Conservation (phyloP, 129 eudicot species). For the Arctium lappa region DNA sequence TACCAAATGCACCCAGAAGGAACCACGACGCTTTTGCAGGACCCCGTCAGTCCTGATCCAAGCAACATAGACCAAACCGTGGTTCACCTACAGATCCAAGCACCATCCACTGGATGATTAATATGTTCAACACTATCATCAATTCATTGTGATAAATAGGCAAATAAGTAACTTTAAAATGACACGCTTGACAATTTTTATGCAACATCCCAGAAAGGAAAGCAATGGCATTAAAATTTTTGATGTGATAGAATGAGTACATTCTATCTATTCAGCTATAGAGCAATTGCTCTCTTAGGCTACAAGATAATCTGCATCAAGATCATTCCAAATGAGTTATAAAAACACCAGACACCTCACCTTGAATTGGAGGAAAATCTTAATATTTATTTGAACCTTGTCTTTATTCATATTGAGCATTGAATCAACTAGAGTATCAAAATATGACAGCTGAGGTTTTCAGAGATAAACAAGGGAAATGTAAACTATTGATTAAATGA, state of each 20-base stretch:
- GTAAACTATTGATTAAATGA: background rate
- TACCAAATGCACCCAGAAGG: no score
- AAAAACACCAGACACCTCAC: no score
- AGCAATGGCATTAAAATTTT: background rate
- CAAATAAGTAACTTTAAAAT: background rate
- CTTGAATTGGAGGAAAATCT: background rate
- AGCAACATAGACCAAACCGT: no score
- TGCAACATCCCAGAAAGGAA: background rate
- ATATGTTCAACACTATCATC: background rate
- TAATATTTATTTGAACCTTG: no score
- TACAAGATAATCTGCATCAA: slow-evolving; percentile 5
- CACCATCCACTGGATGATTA: background rate
- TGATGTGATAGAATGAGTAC: background rate
- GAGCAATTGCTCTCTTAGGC: background rate
- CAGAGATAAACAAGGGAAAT: background rate
- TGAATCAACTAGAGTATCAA: background rate
- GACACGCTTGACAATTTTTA: background rate
- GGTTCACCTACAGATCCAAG: no score
- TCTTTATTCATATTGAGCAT: background rate
- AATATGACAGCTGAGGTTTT: background rate
- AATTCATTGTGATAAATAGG: background rate
- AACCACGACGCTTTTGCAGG: no score
- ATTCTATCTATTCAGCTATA: background rate
- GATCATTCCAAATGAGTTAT: background rate
- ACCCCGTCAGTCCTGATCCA: no score